These are phyloP conservation scores for Priceomyces medius DNA, from an alignment of 805 yeast genomes.

Conservation along the genomic window DNA sequence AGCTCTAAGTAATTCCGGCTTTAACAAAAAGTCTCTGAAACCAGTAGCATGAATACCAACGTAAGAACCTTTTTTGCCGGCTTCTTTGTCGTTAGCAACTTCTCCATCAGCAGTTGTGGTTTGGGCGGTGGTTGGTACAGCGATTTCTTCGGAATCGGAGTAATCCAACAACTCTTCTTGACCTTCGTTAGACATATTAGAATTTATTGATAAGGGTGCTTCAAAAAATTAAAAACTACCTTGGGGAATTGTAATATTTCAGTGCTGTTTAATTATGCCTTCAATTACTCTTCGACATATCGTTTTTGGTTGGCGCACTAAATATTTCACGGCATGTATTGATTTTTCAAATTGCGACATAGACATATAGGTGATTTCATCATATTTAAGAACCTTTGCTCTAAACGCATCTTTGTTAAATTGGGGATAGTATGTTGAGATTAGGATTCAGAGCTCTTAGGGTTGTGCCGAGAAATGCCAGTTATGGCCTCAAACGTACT, in stretches of 20 bases:
- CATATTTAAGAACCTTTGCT: no score
- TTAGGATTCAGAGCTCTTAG: background rate
- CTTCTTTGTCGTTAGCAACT: constrained; percentile 54
- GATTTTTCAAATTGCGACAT: background rate
- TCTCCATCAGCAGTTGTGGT: constrained; percentile 39
- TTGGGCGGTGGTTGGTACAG: constrained; percentile 57
- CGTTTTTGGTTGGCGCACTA: background rate
- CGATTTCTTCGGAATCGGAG: constrained; percentile 96
- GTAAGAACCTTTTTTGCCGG: constrained; percentile 92
- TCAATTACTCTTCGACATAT: background rate
- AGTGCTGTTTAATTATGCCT: background rate
- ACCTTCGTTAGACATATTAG: constrained; percentile 83
- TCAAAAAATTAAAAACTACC: background rate
- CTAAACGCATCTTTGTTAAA: no score
- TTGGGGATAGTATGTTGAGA: background rate
- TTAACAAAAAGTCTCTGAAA: constrained; percentile 93
- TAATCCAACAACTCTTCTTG: constrained; percentile 99
- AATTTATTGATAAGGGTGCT: background rate
- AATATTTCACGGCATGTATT: background rate
- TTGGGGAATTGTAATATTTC: background rate
- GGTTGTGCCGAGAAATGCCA: background rate
- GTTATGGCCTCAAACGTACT: background rate
- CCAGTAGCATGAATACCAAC: constrained; percentile 99
- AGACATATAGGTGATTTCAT: background rate
- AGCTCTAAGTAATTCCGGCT: constrained; percentile 96